Conservation (phyloP, 495 filamentous ascomycete genomes). For the Penicillium maclennaniae region DNA sequence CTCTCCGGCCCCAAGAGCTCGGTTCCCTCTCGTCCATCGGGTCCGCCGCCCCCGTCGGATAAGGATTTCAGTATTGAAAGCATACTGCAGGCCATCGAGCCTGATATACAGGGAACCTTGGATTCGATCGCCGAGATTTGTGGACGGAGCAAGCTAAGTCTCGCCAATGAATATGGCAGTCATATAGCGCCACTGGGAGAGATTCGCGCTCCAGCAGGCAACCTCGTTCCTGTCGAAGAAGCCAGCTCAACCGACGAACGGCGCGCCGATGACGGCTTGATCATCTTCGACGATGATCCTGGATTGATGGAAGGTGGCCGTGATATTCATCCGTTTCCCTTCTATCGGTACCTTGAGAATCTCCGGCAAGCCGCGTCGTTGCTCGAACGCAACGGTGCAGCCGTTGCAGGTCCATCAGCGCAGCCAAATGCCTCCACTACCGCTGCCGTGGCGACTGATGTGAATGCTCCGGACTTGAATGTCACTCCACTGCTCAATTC, state of each 20-base stretch:
- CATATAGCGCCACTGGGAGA: conserved; percentile 61
- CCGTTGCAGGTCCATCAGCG: conserved; percentile 5
- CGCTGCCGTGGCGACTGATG: neutral
- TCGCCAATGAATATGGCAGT: conserved; percentile 61
- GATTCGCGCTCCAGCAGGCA: conserved; percentile 40
- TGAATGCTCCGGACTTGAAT: neutral
- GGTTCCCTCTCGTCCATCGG: conserved; percentile 12
- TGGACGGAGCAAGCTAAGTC: conserved; percentile 56
- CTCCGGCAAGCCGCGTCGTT: conserved; percentile 19
- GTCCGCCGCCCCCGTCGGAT: conserved; percentile 42
- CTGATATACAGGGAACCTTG: conserved; percentile 53
- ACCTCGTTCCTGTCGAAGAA: conserved; percentile 42
- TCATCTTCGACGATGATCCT: conserved; percentile 38
- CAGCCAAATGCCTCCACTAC: conserved; percentile 13
- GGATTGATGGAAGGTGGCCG: conserved; percentile 22
- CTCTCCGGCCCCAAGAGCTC: conserved; percentile 20
- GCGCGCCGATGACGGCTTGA: conserved; percentile 28
- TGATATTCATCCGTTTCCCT: conserved; percentile 29
- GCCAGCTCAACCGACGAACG: conserved; percentile 34
- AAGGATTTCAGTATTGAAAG: conserved; percentile 57
- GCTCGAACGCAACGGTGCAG: conserved; percentile 9
- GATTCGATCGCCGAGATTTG: conserved; percentile 64
- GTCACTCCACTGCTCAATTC: conserved; percentile 13
- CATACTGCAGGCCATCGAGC: conserved; percentile 56
- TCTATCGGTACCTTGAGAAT: conserved; percentile 34